Base-by-base conservation (phyloP, 2,329 filamentous ascomycete species). In the Ophiostoma himal-ulmi region DNA sequence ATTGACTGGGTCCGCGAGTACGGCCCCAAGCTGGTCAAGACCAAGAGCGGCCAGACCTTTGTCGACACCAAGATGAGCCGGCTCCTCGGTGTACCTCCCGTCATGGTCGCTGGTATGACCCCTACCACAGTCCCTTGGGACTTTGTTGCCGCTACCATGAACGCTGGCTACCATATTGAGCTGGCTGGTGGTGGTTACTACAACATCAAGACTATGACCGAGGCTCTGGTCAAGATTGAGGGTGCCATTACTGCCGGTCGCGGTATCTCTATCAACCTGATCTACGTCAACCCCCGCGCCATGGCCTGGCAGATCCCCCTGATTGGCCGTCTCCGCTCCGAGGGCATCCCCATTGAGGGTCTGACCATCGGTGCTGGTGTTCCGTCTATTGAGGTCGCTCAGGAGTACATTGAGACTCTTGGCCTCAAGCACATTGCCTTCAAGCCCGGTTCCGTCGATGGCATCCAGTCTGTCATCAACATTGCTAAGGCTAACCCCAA, bases 1-100 rank as follows among this genome's bases (percentile, higher is more conserved):
- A 90, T 93, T 39, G 93, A 99, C 80, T 99, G 96, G 96, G 93
- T 99, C 71, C 96, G 96, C 81, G 94, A 97, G 79, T 94, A 95
- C 78, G 94, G 94, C 11, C 95, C 96, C n/a, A 91, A 89, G 72
- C 85, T 99, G 62, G 89, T 96, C 76, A 95, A 92, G 81, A 97
- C 92, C 17, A 94, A 94, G 13, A 89, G 88, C 71, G 95, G 95
- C 26, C 87, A 94, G 77, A 97, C 92, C 1, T 97, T 91, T 75
- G 92, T 99, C 66, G 94, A 98, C 79, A 99, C 95, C 73, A 97
- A 97, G 83, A 95, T 97, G 90, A 96, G 91, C 80, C 86, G 92
- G 75, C 83, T 96, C 26, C 83, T 97, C 22, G 93, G 93, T 75
- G 83, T 95, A 5, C 93, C 94, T 10, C 94, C 94, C 0, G 83